Conservation (phyloP, 495 filamentous ascomycete genomes). For the Aspergillus nidulans region DNA sequence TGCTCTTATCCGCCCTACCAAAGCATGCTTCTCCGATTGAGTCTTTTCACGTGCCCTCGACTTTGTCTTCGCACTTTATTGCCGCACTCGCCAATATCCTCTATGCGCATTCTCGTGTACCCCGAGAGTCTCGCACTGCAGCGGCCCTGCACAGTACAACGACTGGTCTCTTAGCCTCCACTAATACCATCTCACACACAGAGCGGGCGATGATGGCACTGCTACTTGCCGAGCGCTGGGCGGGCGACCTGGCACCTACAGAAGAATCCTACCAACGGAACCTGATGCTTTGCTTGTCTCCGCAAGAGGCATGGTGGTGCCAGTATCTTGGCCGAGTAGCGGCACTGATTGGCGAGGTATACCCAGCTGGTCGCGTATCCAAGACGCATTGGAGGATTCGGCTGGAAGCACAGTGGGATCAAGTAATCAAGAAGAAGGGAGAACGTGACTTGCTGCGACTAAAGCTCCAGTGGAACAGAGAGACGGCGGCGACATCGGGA, state of each 20-base stretch:
- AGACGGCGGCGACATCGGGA: constrained; percentile 13
- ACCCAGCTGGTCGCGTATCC: constrained; percentile 47
- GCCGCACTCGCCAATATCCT: constrained; percentile 45
- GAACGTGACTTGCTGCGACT: constrained; percentile 26
- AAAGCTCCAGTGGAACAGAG: constrained; percentile 23
- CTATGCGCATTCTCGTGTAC: constrained; percentile 44
- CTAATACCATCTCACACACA: constrained; percentile 66
- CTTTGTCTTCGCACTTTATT: constrained; percentile 39
- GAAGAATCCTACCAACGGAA: constrained; percentile 40
- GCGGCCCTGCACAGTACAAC: constrained; percentile 67
- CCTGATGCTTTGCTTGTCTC: constrained; percentile 37
- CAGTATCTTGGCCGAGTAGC: constrained; percentile 53
- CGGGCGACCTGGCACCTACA: constrained; percentile 51
- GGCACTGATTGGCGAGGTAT: constrained; percentile 45
- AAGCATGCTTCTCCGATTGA: constrained; percentile 19
- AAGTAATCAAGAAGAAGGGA: constrained; percentile 21
- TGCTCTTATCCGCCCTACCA: constrained; percentile 44
- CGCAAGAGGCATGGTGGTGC: constrained; percentile 52
- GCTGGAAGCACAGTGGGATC: constrained; percentile 30
- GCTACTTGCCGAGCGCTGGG: constrained; percentile 70
- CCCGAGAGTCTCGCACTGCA: constrained; percentile 51
- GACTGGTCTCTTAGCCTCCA: constrained; percentile 57
- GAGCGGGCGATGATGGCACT: constrained; percentile 65
- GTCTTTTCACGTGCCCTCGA: constrained; percentile 17
- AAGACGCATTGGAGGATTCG: constrained; percentile 22